These are phyloP conservation scores for Cyclaneusma minus DNA, from an alignment of 2,329 filamentous ascomycete species.

Conservation along the genomic window DNA sequence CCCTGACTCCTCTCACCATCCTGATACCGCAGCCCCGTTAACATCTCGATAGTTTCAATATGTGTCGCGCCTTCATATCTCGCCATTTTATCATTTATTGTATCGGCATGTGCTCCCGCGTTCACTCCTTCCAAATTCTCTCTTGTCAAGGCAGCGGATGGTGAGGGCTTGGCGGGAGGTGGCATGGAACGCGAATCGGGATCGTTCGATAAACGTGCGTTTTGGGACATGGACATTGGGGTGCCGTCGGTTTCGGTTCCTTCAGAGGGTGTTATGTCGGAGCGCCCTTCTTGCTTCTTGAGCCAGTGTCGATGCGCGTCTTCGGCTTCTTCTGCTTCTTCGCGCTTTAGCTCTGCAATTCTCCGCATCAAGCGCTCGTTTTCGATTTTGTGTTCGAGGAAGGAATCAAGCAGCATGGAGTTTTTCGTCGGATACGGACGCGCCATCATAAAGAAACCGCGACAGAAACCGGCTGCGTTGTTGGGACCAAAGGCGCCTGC, in stretches of 20 bases:
- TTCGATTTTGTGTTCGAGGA: slow-evolving; percentile 92
- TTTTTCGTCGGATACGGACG: slow-evolving; percentile 83
- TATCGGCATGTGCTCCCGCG: slow-evolving; percentile 52
- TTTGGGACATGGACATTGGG: slow-evolving; percentile 13
- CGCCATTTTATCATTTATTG: slow-evolving; percentile 72
- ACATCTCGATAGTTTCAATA: slow-evolving; percentile 80
- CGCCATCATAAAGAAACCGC: slow-evolving; percentile 88
- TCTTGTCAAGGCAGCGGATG: slow-evolving; percentile 56
- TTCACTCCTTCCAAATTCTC: slow-evolving; percentile 66
- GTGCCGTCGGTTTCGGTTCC: slow-evolving; percentile 20
- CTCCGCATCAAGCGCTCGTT: slow-evolving; percentile 75
- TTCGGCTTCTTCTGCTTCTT: slow-evolving; percentile 70
- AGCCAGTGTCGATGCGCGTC: slow-evolving; percentile 45
- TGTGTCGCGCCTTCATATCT: slow-evolving; percentile 63
- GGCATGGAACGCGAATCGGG: slow-evolving; percentile 40
- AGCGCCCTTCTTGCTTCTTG: slow-evolving; percentile 39
- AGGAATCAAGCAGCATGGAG: slow-evolving; percentile 72
- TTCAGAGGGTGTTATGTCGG: slow-evolving; percentile 32
- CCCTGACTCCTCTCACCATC: slow-evolving; percentile 81
- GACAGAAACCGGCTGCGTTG: slow-evolving; percentile 56
- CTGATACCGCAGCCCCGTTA: slow-evolving; percentile 75
- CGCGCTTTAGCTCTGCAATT: slow-evolving; percentile 70
- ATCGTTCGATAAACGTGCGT: slow-evolving; percentile 17
- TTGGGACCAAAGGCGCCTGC: slow-evolving; percentile 45
- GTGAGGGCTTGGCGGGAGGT: slow-evolving; percentile 47